Percentiles rank a stretch among this genome's conserved stretches.
Evolutionary conservation across 2,329 filamentous ascomycete genomes (phyloP).

Genomic region (Atkinsonella texensis): DNA sequence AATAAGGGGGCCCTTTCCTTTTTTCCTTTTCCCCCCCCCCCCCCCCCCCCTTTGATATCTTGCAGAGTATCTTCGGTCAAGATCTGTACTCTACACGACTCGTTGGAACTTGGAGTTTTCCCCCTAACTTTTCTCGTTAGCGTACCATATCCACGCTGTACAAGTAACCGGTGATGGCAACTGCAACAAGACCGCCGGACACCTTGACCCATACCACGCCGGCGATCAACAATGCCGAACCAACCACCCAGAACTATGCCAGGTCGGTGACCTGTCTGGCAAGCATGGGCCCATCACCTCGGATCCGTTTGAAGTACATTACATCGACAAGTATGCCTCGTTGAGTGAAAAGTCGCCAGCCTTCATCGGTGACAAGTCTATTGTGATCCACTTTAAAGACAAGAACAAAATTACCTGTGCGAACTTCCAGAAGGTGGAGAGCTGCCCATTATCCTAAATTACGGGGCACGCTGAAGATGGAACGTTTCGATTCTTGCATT

Average conservation of each 20-base stretch:
- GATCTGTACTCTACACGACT: too few relatives aligned
- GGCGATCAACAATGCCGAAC: conserved; percentile 52
- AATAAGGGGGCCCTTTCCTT: too few relatives aligned
- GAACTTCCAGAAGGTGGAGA: conserved; percentile 35
- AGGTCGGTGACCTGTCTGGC: conserved; percentile 65
- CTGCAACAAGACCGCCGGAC: conserved; percentile 54
- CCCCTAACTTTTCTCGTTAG: conserved; percentile 23
- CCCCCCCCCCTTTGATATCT: too few relatives aligned
- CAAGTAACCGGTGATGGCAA: conserved; percentile 56
- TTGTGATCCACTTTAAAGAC: conserved; percentile 53
- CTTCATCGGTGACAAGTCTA: conserved; percentile 53
- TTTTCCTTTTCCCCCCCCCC: not conserved
- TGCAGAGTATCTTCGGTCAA: too few relatives aligned
- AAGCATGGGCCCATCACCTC: conserved; percentile 53
- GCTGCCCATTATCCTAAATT: not conserved
- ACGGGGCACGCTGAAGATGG: not conserved
- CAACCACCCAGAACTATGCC: conserved; percentile 48
- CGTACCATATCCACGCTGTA: conserved; percentile 59
- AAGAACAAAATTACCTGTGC: conserved; percentile 53
- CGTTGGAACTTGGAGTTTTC: too few relatives aligned
- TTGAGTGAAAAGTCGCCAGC: conserved; percentile 35
- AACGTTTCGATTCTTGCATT: not conserved
- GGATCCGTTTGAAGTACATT: conserved; percentile 36
- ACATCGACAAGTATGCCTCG: conserved; percentile 46
- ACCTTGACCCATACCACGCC: conserved; percentile 59